These are phyloP conservation scores for Colletotrichum lini DNA, from an alignment of 2,329 filamentous ascomycete genomes.

Conservation along the genomic window DNA sequence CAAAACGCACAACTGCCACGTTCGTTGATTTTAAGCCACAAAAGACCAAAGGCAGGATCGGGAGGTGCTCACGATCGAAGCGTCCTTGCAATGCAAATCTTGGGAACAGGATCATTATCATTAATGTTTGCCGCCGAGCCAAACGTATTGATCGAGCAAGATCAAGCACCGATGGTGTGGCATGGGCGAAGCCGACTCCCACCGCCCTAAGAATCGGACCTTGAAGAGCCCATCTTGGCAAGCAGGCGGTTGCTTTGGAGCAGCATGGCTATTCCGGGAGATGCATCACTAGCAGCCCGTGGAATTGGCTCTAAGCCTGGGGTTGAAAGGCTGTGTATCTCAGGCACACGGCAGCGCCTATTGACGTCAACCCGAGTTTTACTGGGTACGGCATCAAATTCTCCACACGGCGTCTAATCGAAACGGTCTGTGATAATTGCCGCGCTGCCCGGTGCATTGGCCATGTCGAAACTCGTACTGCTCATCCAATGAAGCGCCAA, in stretches of 20 bases:
- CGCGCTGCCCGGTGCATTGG: neutral
- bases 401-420: neutral
- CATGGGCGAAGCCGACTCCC: neutral
- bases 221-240: neutral
- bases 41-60: neutral
- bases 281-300: neutral
- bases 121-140: neutral
- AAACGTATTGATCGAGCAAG: too few relatives aligned
- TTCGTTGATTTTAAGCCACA: neutral
- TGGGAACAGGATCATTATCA: too few relatives aligned
- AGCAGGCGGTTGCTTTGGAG: neutral
- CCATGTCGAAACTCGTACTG: neutral
- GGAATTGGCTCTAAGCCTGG: neutral
- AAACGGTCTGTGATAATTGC: neutral
- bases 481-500: too few relatives aligned
- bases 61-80: neutral
- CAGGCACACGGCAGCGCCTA: neutral
- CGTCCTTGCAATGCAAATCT: neutral
- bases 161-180: neutral
- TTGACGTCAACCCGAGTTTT: neutral
- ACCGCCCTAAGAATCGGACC: neutral
- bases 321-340: slow-evolving; percentile 2
- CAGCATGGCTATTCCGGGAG: neutral
- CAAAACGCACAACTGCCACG: neutral
- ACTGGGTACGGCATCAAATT: neutral